phyloP scores from a whole-genome alignment of 177 flowering plant genomes.

The Vitis hybrid region DNA sequence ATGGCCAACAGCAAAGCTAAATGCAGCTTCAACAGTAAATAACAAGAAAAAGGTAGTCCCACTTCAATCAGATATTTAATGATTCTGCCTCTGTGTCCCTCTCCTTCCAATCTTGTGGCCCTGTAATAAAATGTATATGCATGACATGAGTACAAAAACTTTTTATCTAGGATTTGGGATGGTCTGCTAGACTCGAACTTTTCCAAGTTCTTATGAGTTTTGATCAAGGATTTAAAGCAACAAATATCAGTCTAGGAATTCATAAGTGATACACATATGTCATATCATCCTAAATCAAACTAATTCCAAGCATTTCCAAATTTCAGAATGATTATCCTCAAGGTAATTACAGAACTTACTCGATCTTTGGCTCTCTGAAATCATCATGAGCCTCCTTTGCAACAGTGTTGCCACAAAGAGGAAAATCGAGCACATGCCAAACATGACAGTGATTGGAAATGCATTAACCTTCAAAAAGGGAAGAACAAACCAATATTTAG shows the following conservation, averaged over 20 bases:
- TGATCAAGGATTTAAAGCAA: too few relatives aligned
- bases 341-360: constrained; percentile 41
- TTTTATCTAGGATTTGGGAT: not conserved
- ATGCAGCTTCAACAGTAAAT: constrained; percentile 4
- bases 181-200: not conserved
- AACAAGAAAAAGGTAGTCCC: not conserved
- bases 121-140: constrained; percentile 24
- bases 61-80: constrained; percentile 24
- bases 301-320: not conserved
- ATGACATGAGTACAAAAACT: not conserved
- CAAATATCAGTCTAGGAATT: too few relatives aligned
- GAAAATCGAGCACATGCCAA: constrained; percentile 97
- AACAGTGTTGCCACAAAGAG: constrained; percentile 79
- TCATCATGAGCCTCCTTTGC: constrained; percentile 75
- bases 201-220: not conserved
- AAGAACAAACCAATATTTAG: constrained; percentile 7
- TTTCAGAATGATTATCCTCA: not conserved
- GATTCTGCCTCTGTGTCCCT: constrained; percentile 49
- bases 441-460: constrained; percentile 94
- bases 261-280: too few relatives aligned
- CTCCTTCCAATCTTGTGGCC: constrained; percentile 59
- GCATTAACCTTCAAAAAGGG: constrained; percentile 70
- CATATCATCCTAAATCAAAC: too few relatives aligned
- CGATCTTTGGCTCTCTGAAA: constrained; percentile 59
- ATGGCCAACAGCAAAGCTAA: constrained; percentile 1